A percentile compares a stretch with the other conserved stretches of the same genome.
phyloP scores from a whole-genome alignment of 306 rosid species.

The Castanea sativa region DNA sequence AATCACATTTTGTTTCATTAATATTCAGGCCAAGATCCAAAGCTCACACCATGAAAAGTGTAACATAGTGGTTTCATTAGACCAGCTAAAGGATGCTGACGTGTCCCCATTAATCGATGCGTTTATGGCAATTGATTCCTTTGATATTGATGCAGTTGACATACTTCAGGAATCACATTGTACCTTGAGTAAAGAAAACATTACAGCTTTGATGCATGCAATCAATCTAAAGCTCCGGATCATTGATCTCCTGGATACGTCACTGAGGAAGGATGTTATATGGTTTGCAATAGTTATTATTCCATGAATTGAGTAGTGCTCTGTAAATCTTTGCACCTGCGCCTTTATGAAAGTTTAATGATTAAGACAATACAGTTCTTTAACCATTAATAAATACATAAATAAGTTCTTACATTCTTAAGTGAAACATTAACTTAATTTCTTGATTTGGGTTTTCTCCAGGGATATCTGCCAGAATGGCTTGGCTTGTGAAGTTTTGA shows the following conservation, averaged over 20 bases:
- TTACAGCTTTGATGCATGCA: conserved; percentile 64
- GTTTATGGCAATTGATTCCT: conserved; percentile 43
- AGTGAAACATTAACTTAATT: not conserved
- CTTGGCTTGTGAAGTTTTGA: conserved; percentile 70
- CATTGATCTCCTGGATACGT: conserved; percentile 61
- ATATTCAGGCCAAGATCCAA: conserved; percentile 59
- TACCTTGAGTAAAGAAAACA: conserved; percentile 51
- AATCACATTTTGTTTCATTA: not conserved
- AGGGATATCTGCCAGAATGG: conserved; percentile 72
- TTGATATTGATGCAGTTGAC: conserved; percentile 76
- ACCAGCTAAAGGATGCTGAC: conserved; percentile 63
- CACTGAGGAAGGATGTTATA: conserved; percentile 60
- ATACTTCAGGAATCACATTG: conserved; percentile 52
- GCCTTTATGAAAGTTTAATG: not conserved
- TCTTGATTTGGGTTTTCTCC: conserved; percentile 28
- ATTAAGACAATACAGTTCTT: conserved; percentile 8
- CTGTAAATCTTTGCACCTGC: not conserved
- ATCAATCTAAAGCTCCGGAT: conserved; percentile 65
- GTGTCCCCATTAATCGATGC: conserved; percentile 58
- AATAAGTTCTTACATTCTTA: conserved; percentile 6
- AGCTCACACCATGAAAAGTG: conserved; percentile 41
- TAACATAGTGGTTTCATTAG: conserved; percentile 53
- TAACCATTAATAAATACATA: conserved; percentile 4
- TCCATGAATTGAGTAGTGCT: not conserved
- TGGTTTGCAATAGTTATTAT: conserved; percentile 40